phyloP scores from a whole-genome alignment of 2,329 filamentous ascomycete species.

The Penicillium hordei region DNA sequence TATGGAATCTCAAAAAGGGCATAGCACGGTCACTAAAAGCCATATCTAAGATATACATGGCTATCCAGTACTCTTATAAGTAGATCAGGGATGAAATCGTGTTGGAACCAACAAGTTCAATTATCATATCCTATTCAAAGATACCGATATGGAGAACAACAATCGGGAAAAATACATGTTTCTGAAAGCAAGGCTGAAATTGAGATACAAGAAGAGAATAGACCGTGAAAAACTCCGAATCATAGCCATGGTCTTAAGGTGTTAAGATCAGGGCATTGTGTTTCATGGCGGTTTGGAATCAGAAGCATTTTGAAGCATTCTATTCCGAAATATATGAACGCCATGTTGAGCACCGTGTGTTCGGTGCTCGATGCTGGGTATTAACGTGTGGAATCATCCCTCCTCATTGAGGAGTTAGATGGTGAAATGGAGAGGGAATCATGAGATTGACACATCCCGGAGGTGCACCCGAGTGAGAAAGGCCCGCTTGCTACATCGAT shows the following conservation, averaged over 20 bases:
- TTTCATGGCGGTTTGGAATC: slow-evolving; percentile 2
- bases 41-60: not conserved
- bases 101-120: not conserved
- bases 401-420: slow-evolving; percentile 5
- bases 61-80: not conserved
- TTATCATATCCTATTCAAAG: slow-evolving; percentile 7
- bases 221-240: slow-evolving; percentile 5
- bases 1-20: not conserved
- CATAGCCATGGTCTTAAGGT: not conserved
- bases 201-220: slow-evolving; percentile 11
- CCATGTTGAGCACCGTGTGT: slow-evolving; percentile 19
- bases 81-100: not conserved
- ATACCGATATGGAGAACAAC: slow-evolving; percentile 1
- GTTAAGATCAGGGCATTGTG: not conserved
- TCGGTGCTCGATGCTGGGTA: slow-evolving; percentile 26
- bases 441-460: not conserved
- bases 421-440: not conserved
- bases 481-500: not conserved
- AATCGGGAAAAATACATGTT: slow-evolving; percentile 7
- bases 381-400: slow-evolving; percentile 27
- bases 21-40: not conserved
- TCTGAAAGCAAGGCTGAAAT: slow-evolving; percentile 8
- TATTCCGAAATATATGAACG: slow-evolving; percentile 21
- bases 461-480: not conserved
- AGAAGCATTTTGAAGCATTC: slow-evolving; percentile 9